A percentile compares a stretch with the other conserved stretches of the same genome.
Evolutionary conservation across 305 asterid species (phyloP).

Genomic region (Rubia occidens): DNA sequence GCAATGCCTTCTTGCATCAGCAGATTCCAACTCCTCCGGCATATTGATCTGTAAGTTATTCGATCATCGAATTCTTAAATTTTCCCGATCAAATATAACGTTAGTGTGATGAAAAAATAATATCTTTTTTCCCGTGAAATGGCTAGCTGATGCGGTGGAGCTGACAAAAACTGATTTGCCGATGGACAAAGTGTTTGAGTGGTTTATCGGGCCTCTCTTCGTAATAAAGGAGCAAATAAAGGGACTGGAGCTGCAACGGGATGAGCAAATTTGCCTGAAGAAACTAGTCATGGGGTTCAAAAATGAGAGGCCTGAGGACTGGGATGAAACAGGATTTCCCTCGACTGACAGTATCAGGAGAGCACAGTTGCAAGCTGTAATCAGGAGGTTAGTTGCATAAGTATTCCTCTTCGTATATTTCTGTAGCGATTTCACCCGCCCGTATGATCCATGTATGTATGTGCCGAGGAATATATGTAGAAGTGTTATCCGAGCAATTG

Average conservation of each 20-base stretch:
- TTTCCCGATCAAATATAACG: background rate
- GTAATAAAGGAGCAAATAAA: slow-evolving; percentile 78
- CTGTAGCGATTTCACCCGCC: too few relatives aligned
- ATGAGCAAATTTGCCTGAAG: slow-evolving; percentile 53
- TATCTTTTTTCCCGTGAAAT: slow-evolving; percentile 11
- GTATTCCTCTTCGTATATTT: background rate
- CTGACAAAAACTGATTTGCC: slow-evolving; percentile 55
- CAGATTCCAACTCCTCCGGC: slow-evolving; percentile 54
- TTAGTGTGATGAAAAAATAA: background rate
- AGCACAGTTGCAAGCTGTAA: slow-evolving; percentile 74
- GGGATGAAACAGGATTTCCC: slow-evolving; percentile 65
- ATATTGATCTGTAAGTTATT: slow-evolving; percentile 48
- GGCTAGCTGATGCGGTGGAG: slow-evolving; percentile 59
- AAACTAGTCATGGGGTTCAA: slow-evolving; percentile 43
- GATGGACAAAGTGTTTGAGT: slow-evolving; percentile 61
- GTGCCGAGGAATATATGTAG: background rate
- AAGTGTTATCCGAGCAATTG: background rate
- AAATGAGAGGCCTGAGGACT: slow-evolving; percentile 62
- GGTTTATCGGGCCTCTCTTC: slow-evolving; percentile 71
- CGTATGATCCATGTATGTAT: too few relatives aligned
- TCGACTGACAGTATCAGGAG: slow-evolving; percentile 60
- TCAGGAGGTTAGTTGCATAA: slow-evolving; percentile 48
- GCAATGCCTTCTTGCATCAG: slow-evolving; percentile 58
- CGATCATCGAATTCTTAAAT: background rate
- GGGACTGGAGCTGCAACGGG: slow-evolving; percentile 42